These are phyloP conservation scores for Leishmania martiniquensis DNA, from an alignment of 208 protist species.

Conservation along the genomic window DNA sequence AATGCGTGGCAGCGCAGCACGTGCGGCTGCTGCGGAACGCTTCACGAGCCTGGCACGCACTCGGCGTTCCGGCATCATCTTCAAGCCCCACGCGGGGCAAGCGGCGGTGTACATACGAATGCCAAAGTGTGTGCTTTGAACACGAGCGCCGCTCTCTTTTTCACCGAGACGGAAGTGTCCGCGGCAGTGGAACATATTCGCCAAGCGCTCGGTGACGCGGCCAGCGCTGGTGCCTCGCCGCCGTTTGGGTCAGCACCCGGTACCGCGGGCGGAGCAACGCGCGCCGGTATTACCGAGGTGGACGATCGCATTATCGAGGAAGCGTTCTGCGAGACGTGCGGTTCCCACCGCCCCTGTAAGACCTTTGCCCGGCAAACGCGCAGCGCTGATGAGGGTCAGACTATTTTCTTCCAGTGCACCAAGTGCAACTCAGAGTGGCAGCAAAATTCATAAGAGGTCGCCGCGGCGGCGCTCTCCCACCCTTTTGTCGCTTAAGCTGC, in stretches of 20 bases:
- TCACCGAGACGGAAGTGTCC: constrained; percentile 49
- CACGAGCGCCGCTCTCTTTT: constrained; percentile 51
- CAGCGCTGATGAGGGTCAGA: constrained; percentile 93
- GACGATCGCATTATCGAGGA: constrained; percentile 90
- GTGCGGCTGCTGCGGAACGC: constrained; percentile 42
- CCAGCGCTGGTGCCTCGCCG: constrained; percentile 6
- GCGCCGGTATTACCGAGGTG: constrained; percentile 54
- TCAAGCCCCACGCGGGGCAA: not conserved
- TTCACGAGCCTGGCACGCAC: constrained; percentile 36
- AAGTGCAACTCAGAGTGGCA: constrained; percentile 88
- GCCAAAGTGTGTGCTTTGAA: constrained; percentile 22
- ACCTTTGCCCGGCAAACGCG: constrained; percentile 89
- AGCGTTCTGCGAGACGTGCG: constrained; percentile 86
- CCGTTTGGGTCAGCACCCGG: not conserved
- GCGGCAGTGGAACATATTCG: constrained; percentile 33
- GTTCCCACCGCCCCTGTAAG: constrained; percentile 66
- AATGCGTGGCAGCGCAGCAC: constrained; percentile 26
- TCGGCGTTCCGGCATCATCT: constrained; percentile 22
- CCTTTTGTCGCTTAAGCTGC: not conserved
- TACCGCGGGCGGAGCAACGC: constrained; percentile 1
- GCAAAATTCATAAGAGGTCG: constrained; percentile 81
- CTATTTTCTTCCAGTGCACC: constrained; percentile 92
- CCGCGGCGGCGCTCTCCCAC: not conserved
- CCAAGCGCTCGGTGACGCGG: constrained; percentile 15
- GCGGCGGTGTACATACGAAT: not conserved